These are phyloP conservation scores for Tanacetum coccineum DNA, from an alignment of 129 eudicot genomes.

Conservation along the genomic window DNA sequence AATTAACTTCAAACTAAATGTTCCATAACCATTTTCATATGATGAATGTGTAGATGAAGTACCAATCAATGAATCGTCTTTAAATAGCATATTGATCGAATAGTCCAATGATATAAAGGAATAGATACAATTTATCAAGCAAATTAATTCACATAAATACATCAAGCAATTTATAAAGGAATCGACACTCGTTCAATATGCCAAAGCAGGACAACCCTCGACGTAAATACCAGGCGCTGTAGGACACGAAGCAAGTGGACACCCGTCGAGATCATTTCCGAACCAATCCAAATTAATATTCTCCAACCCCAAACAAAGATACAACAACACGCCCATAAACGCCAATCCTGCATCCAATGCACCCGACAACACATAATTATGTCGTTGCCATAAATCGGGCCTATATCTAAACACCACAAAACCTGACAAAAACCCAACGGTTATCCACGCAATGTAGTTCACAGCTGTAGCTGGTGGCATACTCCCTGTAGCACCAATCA, in stretches of 20 bases:
- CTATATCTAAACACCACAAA: slow-evolving; percentile 62
- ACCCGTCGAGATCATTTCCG: slow-evolving; percentile 84
- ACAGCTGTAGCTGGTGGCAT: slow-evolving; percentile 97
- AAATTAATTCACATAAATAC: slow-evolving; percentile 13
- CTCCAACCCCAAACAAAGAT: slow-evolving; percentile 64
- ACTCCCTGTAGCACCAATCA: slow-evolving; percentile 66
- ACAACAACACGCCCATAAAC: slow-evolving; percentile 82
- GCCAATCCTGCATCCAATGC: slow-evolving; percentile 80
- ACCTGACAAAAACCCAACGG: slow-evolving; percentile 78
- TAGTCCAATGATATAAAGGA: slow-evolving; percentile 2
- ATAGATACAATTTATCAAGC: not conserved
- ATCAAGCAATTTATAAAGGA: too few species aligned
- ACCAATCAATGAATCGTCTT: too few species aligned
- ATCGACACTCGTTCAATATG: not conserved
- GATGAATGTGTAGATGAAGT: too few species aligned
- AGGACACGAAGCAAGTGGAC: slow-evolving; percentile 86
- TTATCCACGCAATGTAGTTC: slow-evolving; percentile 79
- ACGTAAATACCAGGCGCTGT: slow-evolving; percentile 55
- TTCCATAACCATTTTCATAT: too few species aligned
- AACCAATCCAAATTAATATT: slow-evolving; percentile 62
- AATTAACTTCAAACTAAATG: too few species aligned
- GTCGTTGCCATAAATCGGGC: slow-evolving; percentile 78
- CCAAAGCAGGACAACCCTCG: slow-evolving; percentile 74
- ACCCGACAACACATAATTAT: slow-evolving; percentile 83
- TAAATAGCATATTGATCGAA: too few species aligned